Evolutionary conservation across 2,329 filamentous ascomycete genomes (phyloP).

Genomic region (Coleophoma crateriformis): DNA sequence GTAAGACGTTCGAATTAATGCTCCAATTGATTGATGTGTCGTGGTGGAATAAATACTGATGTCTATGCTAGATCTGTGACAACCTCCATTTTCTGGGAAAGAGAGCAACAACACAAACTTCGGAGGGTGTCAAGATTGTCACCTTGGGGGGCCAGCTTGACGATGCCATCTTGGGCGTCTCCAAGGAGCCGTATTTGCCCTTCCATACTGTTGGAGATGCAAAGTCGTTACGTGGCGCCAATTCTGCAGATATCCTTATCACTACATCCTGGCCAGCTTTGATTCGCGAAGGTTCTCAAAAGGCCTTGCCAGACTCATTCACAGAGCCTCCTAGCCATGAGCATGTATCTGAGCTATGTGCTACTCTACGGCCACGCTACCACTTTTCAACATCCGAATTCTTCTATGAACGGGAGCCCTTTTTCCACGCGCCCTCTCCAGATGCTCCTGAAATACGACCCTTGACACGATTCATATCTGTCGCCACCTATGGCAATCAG

Average conservation of each 20-base stretch:
- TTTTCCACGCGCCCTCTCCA: slow-evolving; percentile 60
- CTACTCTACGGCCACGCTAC: slow-evolving; percentile 81
- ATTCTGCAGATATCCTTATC: slow-evolving; percentile 78
- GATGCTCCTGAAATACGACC: slow-evolving; percentile 48
- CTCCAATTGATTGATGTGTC: too few species aligned
- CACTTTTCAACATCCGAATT: slow-evolving; percentile 68
- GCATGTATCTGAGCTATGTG: slow-evolving; percentile 72
- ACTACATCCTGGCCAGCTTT: slow-evolving; percentile 80
- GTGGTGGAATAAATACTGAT: too few species aligned
- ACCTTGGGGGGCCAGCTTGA: slow-evolving; percentile 72
- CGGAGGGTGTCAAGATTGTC: slow-evolving; percentile 84
- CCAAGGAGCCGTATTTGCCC: slow-evolving; percentile 69
- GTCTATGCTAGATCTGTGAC: slow-evolving; percentile 60
- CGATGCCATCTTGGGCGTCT: slow-evolving; percentile 53
- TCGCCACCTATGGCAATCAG: slow-evolving; percentile 72
- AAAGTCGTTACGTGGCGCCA: slow-evolving; percentile 67
- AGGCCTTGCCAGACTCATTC: slow-evolving; percentile 47
- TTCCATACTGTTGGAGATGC: slow-evolving; percentile 75
- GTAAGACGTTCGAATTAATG: slow-evolving; percentile 24
- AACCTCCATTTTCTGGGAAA: slow-evolving; percentile 90
- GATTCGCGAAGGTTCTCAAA: slow-evolving; percentile 64
- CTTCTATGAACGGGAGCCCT: slow-evolving; percentile 87
- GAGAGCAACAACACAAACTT: slow-evolving; percentile 80
- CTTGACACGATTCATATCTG: slow-evolving; percentile 84
- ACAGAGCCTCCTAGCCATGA: slow-evolving; percentile 49